Evolutionary conservation across 257 asterid genomes (phyloP).

Genomic region (Prunella vulgaris): DNA sequence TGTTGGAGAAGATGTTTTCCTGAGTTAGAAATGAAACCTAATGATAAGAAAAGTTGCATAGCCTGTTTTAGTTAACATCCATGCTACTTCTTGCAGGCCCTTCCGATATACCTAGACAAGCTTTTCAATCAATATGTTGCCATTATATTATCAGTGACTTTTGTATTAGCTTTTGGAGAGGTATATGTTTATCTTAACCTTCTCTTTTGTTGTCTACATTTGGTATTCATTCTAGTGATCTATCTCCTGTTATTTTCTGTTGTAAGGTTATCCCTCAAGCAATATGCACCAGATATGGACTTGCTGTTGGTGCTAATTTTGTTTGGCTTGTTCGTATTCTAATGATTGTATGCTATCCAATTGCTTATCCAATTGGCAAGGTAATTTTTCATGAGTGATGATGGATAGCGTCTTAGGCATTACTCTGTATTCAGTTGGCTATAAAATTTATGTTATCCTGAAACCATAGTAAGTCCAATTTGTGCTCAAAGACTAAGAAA

Average conservation of each 20-base stretch:
- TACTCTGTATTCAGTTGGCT: neutral
- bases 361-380: constrained; percentile 96
- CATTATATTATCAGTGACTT: constrained; percentile 88
- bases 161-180: constrained; percentile 93
- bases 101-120: constrained; percentile 89
- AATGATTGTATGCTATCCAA: constrained; percentile 83
- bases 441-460: neutral
- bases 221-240: constrained; percentile 10
- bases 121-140: constrained; percentile 93
- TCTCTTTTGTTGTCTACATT: neutral
- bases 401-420: constrained; percentile 19
- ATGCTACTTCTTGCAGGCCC: constrained; percentile 67
- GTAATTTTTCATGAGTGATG: constrained; percentile 42
- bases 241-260: constrained; percentile 5
- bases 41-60: neutral
- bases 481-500: constrained; percentile 2
- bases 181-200: constrained; percentile 28
- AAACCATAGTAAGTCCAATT: neutral
- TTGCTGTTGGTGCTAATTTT: constrained; percentile 87
- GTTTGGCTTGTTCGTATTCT: constrained; percentile 89
- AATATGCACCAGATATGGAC: constrained; percentile 96
- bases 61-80: constrained; percentile 9
- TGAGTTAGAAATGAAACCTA: neutral
- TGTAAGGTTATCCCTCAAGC: constrained; percentile 98
- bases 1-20: neutral